A percentile compares a stretch with the other conserved stretches of the same genome.
Conservation (phyloP, 106 monocot genomes). For the Iris macrosiphon region DNA sequence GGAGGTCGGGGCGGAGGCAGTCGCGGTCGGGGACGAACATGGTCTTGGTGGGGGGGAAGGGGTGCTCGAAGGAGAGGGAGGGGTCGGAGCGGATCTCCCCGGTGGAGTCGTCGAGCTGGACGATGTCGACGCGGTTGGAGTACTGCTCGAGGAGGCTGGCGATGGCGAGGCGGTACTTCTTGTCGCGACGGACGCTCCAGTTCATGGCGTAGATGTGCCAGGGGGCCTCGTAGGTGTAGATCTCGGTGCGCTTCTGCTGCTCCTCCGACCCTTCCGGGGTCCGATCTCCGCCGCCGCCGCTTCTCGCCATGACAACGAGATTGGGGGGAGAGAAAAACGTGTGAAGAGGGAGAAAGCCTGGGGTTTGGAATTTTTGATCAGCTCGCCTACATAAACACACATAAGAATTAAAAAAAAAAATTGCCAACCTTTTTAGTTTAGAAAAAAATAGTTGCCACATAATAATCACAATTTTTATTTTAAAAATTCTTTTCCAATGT, state of each 20-base stretch:
- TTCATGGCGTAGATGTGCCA: constrained; percentile 99
- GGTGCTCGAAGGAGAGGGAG: constrained; percentile 83
- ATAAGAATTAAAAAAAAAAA: too few relatives aligned
- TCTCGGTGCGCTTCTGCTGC: constrained; percentile 96
- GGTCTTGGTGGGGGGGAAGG: constrained; percentile 85
- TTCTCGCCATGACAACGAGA: too few relatives aligned
- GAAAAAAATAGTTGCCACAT: too few relatives aligned
- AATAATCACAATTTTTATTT: too few relatives aligned
- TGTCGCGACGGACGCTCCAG: constrained; percentile 97
- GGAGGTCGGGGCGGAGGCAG: constrained; percentile 77
- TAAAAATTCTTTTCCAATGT: too few relatives aligned
- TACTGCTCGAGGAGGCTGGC: constrained; percentile 82
- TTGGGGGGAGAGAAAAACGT: too few relatives aligned
- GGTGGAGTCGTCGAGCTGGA: constrained; percentile 93
- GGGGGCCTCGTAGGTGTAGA: constrained; percentile 98
- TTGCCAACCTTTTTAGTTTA: too few relatives aligned
- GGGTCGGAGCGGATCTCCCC: constrained; percentile 91
- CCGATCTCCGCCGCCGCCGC: constrained; percentile 22
- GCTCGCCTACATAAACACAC: too few relatives aligned
- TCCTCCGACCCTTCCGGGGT: constrained; percentile 44
- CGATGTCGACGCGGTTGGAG: constrained; percentile 86
- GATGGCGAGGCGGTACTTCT: constrained; percentile 95
- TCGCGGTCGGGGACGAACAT: constrained; percentile 95
- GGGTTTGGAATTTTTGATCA: too few relatives aligned
- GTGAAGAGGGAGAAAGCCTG: too few relatives aligned